Base-by-base conservation (phyloP, 225 moss, liverwort and hornwort genomes). In the Bryum argenteum region DNA sequence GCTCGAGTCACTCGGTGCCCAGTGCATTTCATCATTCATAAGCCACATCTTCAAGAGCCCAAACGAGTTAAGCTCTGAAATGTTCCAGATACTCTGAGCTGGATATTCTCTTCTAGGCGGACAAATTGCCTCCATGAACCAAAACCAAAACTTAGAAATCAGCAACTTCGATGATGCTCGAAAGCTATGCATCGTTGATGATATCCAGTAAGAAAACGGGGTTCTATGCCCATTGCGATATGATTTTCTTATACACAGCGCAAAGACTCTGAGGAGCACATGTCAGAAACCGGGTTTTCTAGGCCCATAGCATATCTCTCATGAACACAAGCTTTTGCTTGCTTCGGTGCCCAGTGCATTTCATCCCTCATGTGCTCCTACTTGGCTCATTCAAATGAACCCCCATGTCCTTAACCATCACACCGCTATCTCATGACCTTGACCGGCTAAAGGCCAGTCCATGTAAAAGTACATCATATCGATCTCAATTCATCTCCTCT, bases 261-360 rank as follows among this genome's bases (percentile, higher is more conserved):
- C 20, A 23, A 67, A 9, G 37, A 60, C 22, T 18, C 15, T n/a
- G 51, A 48, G 47, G 19, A 68, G 63, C 55, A 73, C 50, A 75
- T 63, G 52, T 75, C 62, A 82, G 57, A 76, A 54, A 78, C n/a
- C 19, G 58, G 72, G 72, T 23, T 65, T 75, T 81, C 78, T 66
- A 69, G 58, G 70, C 75, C 69, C 61, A 14, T 43, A 75, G 75
- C 72, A 72, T 69, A 5, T 84, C 78, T 62, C 80, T 78, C 78
- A 81, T 54, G 47, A 26, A 56, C 65, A 37, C n/a, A 44, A 74
- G 33, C 63, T 22, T 48, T 16, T 68, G 45, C 58, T 71, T 17
- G 42, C 61, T 22, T 75, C 78, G 44, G 69, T 67, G 72, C 65
- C 71, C 72, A 75, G 61, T 81, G 78, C 76, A 20, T 70, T 73